phyloP scores from a whole-genome alignment of 495 filamentous ascomycete species.

The Neurospora sp. region DNA sequence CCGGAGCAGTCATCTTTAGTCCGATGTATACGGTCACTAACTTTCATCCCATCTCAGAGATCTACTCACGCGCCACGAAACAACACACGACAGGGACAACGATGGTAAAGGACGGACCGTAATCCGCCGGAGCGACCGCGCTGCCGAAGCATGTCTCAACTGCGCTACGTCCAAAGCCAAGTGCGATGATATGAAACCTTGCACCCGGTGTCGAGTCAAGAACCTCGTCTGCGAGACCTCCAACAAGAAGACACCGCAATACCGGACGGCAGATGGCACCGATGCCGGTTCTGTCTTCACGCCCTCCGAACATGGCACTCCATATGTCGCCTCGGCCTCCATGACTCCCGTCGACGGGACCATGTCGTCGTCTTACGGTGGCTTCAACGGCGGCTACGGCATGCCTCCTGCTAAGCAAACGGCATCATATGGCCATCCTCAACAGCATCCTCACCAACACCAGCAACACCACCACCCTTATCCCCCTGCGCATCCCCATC shows the following conservation, averaged over 20 bases:
- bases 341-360: background rate
- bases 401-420: background rate
- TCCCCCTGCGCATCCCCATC: background rate
- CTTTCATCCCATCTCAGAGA: constrained; percentile 1
- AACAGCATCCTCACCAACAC: background rate
- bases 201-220: constrained; percentile 11
- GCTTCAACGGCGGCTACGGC: background rate
- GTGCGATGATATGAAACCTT: constrained; percentile 19
- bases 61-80: constrained; percentile 16
- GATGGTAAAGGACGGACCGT: constrained; percentile 9
- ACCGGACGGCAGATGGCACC: constrained; percentile 1
- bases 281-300: background rate
- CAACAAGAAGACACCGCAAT: constrained; percentile 3
- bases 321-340: background rate
- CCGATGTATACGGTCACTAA: background rate
- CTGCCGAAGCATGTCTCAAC: constrained; percentile 11
- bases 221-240: constrained; percentile 6
- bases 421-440: background rate
- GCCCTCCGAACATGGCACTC: background rate
- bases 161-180: constrained; percentile 16
- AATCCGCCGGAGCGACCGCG: constrained; percentile 13
- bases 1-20: background rate
- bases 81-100: constrained; percentile 14
- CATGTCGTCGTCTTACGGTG: background rate
- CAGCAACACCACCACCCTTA: background rate